A percentile compares a stretch with the other conserved stretches of the same genome.
Evolutionary conservation across 1,139 yeast species (phyloP).

Genomic region (Starmera stellimalicola): DNA sequence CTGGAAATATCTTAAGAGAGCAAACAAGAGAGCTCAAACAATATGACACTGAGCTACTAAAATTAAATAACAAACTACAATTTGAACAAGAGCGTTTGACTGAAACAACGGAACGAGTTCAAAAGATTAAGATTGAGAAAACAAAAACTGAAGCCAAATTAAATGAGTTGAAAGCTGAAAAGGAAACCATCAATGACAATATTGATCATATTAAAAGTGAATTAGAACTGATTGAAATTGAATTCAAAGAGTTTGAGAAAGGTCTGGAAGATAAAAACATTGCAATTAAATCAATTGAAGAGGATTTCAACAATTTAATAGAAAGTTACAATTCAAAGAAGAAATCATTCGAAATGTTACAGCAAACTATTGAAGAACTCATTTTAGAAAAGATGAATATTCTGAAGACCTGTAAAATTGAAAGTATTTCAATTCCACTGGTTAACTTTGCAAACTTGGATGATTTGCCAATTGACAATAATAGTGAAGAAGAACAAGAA

Average conservation of each 20-base stretch:
- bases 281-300: slow-evolving; percentile 19
- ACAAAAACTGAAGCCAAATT: slow-evolving; percentile 27
- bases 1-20: slow-evolving; percentile 51
- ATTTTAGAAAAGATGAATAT: slow-evolving; percentile 52
- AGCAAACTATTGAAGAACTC: slow-evolving; percentile 37
- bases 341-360: slow-evolving; percentile 18
- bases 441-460: slow-evolving; percentile 47
- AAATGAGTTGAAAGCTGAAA: slow-evolving; percentile 23
- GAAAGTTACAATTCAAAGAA: slow-evolving; percentile 16
- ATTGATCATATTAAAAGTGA: slow-evolving; percentile 43
- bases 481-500: no score
- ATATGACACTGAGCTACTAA: slow-evolving; percentile 50
- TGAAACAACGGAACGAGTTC: slow-evolving; percentile 39
- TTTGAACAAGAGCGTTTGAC: slow-evolving; percentile 53
- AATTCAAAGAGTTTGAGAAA: slow-evolving; percentile 23
- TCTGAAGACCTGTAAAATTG: slow-evolving; percentile 68
- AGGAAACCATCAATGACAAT: slow-evolving; percentile 27
- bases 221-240: slow-evolving; percentile 34
- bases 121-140: slow-evolving; percentile 27
- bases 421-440: slow-evolving; percentile 59
- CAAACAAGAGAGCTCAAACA: slow-evolving; percentile 58
- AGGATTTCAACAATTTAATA: slow-evolving; percentile 10
- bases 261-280: slow-evolving; percentile 15
- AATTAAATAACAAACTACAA: slow-evolving; percentile 47
- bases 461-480: slow-evolving; percentile 35